Percentiles rank a stretch among this genome's conserved stretches.
phyloP scores from a whole-genome alignment of 2,329 filamentous ascomycete genomes.

The Davidsoniella virescens region DNA sequence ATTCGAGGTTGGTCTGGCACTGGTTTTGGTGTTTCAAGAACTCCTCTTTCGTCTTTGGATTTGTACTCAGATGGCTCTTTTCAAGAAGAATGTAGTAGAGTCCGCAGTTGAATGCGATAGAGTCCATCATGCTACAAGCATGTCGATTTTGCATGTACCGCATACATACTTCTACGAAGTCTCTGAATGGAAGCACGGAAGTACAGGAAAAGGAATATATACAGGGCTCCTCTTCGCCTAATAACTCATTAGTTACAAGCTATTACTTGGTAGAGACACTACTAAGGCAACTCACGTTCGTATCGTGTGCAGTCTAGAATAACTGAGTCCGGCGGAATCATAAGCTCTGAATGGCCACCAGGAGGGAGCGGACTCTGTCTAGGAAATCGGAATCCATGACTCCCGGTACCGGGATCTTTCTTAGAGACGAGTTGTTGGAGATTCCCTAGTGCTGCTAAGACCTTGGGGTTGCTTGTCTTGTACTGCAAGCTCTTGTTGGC shows the following conservation, averaged over 20 bases:
- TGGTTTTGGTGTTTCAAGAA: conserved; percentile 24
- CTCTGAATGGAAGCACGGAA: background rate
- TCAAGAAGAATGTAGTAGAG: conserved; percentile 35
- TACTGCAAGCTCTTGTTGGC: conserved; percentile 33
- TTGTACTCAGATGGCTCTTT: conserved; percentile 19
- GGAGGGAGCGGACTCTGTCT: conserved; percentile 29
- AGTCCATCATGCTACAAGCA: conserved; percentile 32
- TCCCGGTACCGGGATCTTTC: conserved; percentile 27
- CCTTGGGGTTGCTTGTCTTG: conserved; percentile 30
- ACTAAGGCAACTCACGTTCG: background rate
- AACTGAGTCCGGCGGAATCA: conserved; percentile 28
- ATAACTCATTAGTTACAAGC: background rate
- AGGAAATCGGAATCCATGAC: conserved; percentile 28
- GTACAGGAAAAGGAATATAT: conserved; percentile 1
- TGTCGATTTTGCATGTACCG: conserved; percentile 18
- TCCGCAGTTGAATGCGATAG: conserved; percentile 33
- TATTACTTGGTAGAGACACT: background rate
- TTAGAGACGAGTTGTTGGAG: conserved; percentile 36
- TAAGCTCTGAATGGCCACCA: conserved; percentile 33
- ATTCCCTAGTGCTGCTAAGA: conserved; percentile 34
- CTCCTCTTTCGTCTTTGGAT: conserved; percentile 17
- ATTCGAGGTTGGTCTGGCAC: conserved; percentile 34
- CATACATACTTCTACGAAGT: conserved; percentile 2
- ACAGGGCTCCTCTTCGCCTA: background rate
- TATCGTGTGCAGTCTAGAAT: conserved; percentile 6